Evolutionary conservation across 352 stramenopile genomes (phyloP), one percentile per base, ranked within the genome.

Genomic region (Pythium periplocum): DNA sequence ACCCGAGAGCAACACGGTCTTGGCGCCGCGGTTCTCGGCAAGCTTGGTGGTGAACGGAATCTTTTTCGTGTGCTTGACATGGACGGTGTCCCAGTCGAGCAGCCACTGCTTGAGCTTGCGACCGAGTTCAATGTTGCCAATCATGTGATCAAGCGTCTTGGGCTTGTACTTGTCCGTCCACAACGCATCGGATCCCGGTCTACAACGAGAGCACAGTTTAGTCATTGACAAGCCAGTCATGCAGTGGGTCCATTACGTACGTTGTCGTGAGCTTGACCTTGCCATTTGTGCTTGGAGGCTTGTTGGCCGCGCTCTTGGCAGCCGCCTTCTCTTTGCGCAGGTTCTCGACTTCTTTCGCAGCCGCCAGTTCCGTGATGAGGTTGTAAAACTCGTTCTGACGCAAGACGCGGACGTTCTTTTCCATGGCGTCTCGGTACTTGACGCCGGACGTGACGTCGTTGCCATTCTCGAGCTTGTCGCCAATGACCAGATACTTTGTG

Each of bases 161-260:
- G 96, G 96, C 62, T 95, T 96, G 83, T 99, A 97, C 69, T 97
- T 98, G 71, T 99, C 96, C 3, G 93, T 96, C 96, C 96, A 99
- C 12, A 98, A 66, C 53, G 80, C 72, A 12, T 81, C 68, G 42
- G 73, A 63, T 32, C 69, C 7, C 31, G 7, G 10, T 58, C 32
- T 31, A 55, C 11, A 35, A 34, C 11, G 0, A 26, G 17, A 26
- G 17, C 17, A 26, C 17, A 26, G 17, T 26, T 26, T 26, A 26
- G 17, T 2, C 31, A 36, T 11, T 36, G 42, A 30, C 47, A 48
- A 56, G 46, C 45, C 26, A 43, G 53, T 47, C 17, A 26, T 26
- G 17, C 17, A 26, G 17, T 26, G 17, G 17, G 17, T 26, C 17
- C 17, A 26, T 26, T 26, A 26, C 17, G 17, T 26, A 26, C 17